Evolutionary conservation across 2,329 filamentous ascomycete species (phyloP), one percentile per base, ranked within the genome.

Genomic region (Exophiala sp.): DNA sequence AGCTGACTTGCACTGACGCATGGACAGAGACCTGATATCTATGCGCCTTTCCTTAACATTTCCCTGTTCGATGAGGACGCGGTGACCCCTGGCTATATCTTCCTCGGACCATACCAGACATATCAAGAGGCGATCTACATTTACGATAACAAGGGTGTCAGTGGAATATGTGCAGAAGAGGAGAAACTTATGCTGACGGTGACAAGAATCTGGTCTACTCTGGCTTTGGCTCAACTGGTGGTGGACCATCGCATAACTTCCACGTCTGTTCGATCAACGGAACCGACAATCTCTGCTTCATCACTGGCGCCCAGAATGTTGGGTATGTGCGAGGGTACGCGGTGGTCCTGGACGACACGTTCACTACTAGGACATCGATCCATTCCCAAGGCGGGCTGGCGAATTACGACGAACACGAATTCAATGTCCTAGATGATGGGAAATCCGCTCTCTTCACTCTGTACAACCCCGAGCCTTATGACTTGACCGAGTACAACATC

Each of bases 241-340:
- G 73, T 2, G 72, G 70, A 29, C 73, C 71, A 44, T 69, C 69
- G 22, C 73, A 76, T 58, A 69, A 69, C 46, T 68, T 73, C 52
- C 71, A 73, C 50, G 70, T 74, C 16, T 77, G 74, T 60, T 58
- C 66, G 27, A 76, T 75, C 63, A 67, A 72, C 19, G 72, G 71
- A 7, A 64, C 64, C 46, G 67, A 73, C 39, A 74, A 77, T 55
- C 58, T 78, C 13, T 77, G 73, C 61, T 76, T 72, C 61, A 76
- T 75, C 60, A 69, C 74, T 44, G 74, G 73, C 21, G 67, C 71
- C 45, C 73, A 77, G 52, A 71, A 75, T 50, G 71, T 72, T 46
- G 73, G 74, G 18, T 78, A 76, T 46, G 73, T 70, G 23, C 66
- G 73, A 32, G 74, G 74, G 4, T 73, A 76, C 65, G 74, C 72